A percentile compares a stretch with the other conserved stretches of the same genome.
Evolutionary conservation across 768 basidiomycete species (phyloP).

Genomic region (Leucosporidium scottii): DNA sequence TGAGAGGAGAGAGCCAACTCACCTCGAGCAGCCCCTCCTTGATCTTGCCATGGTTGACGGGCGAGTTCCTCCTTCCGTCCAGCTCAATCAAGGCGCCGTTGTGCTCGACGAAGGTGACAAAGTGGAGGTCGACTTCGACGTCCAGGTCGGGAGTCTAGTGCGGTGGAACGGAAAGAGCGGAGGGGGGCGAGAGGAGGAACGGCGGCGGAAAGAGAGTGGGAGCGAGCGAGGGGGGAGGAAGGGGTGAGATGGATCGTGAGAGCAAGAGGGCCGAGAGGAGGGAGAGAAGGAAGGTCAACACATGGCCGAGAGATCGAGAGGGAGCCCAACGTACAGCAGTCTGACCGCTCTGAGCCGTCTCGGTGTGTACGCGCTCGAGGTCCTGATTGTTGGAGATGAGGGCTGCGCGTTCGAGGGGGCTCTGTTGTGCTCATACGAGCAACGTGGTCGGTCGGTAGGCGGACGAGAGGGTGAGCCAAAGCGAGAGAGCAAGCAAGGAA

Average conservation of each 20-base stretch:
- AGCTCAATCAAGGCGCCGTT: constrained; percentile 62
- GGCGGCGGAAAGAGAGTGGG: constrained; percentile 57
- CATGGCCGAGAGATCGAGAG: too few species aligned
- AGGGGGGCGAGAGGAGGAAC: constrained; percentile 51
- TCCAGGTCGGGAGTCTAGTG: constrained; percentile 63
- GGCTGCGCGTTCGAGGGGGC: constrained; percentile 22
- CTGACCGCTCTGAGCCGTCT: constrained; percentile 19
- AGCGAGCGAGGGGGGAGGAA: background rate
- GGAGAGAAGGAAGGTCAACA: too few species aligned
- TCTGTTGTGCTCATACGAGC: too few species aligned
- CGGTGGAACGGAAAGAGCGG: constrained; percentile 45
- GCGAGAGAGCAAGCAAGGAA: background rate
- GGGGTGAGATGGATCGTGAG: constrained; percentile 44
- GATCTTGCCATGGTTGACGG: constrained; percentile 56
- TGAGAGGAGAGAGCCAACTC: background rate
- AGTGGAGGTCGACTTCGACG: constrained; percentile 71
- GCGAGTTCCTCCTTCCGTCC: constrained; percentile 69
- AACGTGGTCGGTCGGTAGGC: too few species aligned
- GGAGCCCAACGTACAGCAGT: background rate
- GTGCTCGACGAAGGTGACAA: constrained; percentile 65
- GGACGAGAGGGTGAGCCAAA: background rate
- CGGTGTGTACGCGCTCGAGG: constrained; percentile 22
- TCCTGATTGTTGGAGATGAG: constrained; percentile 14
- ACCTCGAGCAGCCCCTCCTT: constrained; percentile 23
- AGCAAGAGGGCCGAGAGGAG: constrained; percentile 39